Base-by-base conservation (phyloP, 164 flowering plant genomes). In the Magnolia officinalis region DNA sequence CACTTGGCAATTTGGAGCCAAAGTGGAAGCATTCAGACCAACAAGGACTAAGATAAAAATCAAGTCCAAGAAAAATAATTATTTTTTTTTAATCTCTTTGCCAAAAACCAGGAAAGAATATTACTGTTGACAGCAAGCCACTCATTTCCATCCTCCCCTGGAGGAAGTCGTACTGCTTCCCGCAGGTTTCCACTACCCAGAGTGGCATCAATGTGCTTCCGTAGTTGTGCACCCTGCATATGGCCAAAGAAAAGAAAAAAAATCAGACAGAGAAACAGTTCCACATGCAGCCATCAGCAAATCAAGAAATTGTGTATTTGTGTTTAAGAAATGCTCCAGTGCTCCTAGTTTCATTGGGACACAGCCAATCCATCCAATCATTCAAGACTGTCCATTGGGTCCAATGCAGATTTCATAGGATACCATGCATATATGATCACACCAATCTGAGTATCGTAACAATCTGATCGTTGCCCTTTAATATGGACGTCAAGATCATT, bases 41-140 rank as follows among this genome's bases (percentile, higher is more conserved):
- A 8, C 55, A 8, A 63, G 63, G 37, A 55, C 5, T 11, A 55
- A 13, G 61, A 16, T 18, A 52, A 71, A 63, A 58, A 49, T 52
- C 67, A 50, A 14, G 20, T 58, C 24, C 7, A 24, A 74, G 74
- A 29, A 8, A 70, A 14, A 49, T 6, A 50, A 49, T 61, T n/a
- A 49, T 75, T 19, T 61, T 72, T 19, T 45, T 55, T 52, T 49
- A 11, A 55, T 55, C 18, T 16, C 61, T 55, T 16, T 55, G 18
- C 20, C 18, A 51, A 64, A 16, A 68, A 18, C 29, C 69, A 66
- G 69, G 81, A 78, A 78, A 83, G 86, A 83, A 78, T 72, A n/a
- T 83, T 89, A 96, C 99, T 96, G 81, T 96, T 96, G 74, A 96
- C 99, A 71, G 99, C 99, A 45, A 96, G 98, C 99, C 99, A 96